Base-by-base conservation (phyloP, 2,329 filamentous ascomycete species). In the Pseudocercospora fuligena region DNA sequence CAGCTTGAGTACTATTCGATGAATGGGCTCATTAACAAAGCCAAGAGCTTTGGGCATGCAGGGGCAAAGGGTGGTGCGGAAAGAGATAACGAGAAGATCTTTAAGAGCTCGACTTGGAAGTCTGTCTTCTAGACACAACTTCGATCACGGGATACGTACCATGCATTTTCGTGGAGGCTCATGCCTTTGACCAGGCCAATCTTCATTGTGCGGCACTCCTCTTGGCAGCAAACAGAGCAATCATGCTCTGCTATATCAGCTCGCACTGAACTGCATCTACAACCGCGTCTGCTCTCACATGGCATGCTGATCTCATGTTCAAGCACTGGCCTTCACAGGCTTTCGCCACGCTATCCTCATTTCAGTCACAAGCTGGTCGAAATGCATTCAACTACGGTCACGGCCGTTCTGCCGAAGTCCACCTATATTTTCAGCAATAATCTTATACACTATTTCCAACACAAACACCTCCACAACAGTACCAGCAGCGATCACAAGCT, bases 1-100 rank as follows among this genome's bases (percentile, higher is more conserved):
- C 51, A 51, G 9, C 53, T 70, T 63, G 66, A 69, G 51, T 64
- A 68, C 31, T 68, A 69, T 31, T 69, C 67, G 43, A 65, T 27
- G 23, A 59, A 43, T 43, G 40, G 40, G 27, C 66, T 69, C 31
- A 60, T 61, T 43, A 31, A 67, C 16, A 56, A 60, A 14, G 47
- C 59, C 4, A 60, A 56, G 25, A 59, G 58, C 25, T 57, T 65
- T 19, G 65, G 60, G 56, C 57, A 74, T 31, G 8, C 64, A 66
- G 2, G 73, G 59, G 6, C 60, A 43, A 51, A 74, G 64, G 16
- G 69, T 65, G 31, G 65, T 33, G n/a, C 73, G 3, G 31, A 58
- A 25, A 43, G 27, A 16, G 27, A 33, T 2, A 27, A 27, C n/a
- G 51, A 56, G 27, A 27, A 56, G 25, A 56, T 56, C 12, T 27